A percentile compares a stretch with the other conserved stretches of the same genome.
Conservation (phyloP, 768 basidiomycete genomes). For the Solioccasus polychromus region DNA sequence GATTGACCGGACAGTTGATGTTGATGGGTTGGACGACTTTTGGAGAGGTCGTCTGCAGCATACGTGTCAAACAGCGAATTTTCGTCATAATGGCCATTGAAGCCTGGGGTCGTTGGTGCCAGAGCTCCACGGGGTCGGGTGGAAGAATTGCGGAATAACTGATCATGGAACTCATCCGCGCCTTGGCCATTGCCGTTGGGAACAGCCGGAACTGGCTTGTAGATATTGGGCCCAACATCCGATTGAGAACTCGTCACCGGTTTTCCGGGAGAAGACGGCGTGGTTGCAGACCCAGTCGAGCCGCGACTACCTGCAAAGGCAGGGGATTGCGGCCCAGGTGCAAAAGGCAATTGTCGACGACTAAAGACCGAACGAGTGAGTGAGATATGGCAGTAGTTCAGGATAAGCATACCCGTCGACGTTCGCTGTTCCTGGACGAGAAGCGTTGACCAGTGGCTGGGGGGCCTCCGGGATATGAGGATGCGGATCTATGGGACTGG, state of each 20-base stretch:
- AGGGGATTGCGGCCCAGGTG: constrained; percentile 20
- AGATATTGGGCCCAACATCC: constrained; percentile 21
- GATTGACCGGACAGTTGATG: constrained; percentile 20
- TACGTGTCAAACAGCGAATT: constrained; percentile 23
- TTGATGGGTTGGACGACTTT: constrained; percentile 17
- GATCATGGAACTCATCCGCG: constrained; percentile 22
- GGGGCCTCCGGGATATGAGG: constrained; percentile 13
- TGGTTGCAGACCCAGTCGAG: constrained; percentile 22
- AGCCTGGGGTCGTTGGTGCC: constrained; percentile 27
- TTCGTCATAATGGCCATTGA: constrained; percentile 22
- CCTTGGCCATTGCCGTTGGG: constrained; percentile 16
- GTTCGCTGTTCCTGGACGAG: constrained; percentile 25
- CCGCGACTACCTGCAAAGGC: constrained; percentile 13
- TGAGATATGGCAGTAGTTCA: not conserved
- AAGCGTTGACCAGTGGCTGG: constrained; percentile 8
- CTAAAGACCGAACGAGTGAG: constrained; percentile 12
- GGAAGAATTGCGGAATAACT: constrained; percentile 19
- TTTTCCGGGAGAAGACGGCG: constrained; percentile 18
- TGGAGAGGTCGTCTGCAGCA: constrained; percentile 13
- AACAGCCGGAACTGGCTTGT: constrained; percentile 32
- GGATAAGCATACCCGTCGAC: constrained; percentile 21
- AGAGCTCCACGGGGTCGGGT: constrained; percentile 29
- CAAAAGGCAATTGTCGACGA: constrained; percentile 29
- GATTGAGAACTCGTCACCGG: constrained; percentile 10
- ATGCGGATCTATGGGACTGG: constrained; percentile 19